Conservation (phyloP, 352 stramenopile species). For the Pythium phragmiticola region DNA sequence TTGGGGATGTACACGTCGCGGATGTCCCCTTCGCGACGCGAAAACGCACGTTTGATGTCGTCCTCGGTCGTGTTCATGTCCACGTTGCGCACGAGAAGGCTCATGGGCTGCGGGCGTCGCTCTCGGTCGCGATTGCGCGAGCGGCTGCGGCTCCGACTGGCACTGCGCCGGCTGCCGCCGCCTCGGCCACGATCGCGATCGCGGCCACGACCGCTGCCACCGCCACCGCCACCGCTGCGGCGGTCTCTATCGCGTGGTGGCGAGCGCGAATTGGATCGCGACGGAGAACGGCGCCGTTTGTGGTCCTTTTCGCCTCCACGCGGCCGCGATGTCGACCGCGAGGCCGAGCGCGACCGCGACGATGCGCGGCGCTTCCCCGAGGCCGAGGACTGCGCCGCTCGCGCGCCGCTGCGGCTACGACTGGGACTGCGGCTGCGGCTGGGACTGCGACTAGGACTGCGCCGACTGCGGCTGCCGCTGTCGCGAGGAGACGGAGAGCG, state of each 20-base stretch:
- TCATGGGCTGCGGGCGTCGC: conserved; percentile 27
- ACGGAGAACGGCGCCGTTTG: conserved; percentile 42
- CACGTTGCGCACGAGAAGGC: conserved; percentile 38
- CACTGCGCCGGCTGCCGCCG: conserved; percentile 11
- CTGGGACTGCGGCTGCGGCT: conserved; percentile 26
- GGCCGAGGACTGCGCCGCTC: conserved; percentile 7
- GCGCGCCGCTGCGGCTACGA: conserved; percentile 21
- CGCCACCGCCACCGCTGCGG: conserved; percentile 6
- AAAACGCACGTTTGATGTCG: conserved; percentile 34
- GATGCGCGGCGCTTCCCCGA: conserved; percentile 19
- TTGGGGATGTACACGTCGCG: conserved; percentile 45
- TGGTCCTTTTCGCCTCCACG: conserved; percentile 21
- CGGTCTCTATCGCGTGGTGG: conserved; percentile 12
- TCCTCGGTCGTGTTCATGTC: conserved; percentile 30
- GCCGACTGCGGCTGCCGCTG: conserved; percentile 27
- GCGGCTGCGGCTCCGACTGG: conserved; percentile 10
- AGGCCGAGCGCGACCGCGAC: conserved; percentile 19
- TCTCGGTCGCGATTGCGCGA: conserved; percentile 15
- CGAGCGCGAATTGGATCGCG: conserved; percentile 24
- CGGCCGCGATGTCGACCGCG: conserved; percentile 23
- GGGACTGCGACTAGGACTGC: conserved; percentile 31
- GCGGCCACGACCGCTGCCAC: conserved; percentile 21
- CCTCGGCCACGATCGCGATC: conserved; percentile 22
- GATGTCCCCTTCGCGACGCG: conserved; percentile 36
- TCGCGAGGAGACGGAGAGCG: conserved; percentile 52